phyloP scores from a whole-genome alignment of 169 alveolate genomes.

The Eimeria tenella region DNA sequence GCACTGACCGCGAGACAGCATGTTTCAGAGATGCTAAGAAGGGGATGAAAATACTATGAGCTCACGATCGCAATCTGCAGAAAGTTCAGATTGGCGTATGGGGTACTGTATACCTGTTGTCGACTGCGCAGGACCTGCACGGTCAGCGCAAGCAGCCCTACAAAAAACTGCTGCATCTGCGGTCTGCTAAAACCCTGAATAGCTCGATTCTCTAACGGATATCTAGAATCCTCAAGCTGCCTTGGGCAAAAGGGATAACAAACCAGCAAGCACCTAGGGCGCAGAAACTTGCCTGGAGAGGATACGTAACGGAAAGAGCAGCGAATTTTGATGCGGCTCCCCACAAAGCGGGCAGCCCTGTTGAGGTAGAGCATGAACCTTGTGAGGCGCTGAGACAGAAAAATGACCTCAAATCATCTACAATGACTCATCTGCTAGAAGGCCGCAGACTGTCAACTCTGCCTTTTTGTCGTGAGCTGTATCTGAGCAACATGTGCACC shows the following conservation, averaged over 20 bases:
- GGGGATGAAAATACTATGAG: background rate
- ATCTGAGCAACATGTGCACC: background rate
- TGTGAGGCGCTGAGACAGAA: background rate
- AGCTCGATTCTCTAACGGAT: background rate
- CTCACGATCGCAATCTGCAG: conserved; percentile 64
- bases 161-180: background rate
- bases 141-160: background rate
- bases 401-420: background rate
- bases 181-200: background rate
- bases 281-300: conserved; percentile 62
- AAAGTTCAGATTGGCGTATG: conserved; percentile 54
- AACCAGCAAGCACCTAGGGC: background rate
- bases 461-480: too few relatives aligned
- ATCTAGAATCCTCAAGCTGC: background rate
- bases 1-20: background rate
- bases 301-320: conserved; percentile 72
- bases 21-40: background rate
- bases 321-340: conserved; percentile 75
- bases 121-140: conserved; percentile 73
- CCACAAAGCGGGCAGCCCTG: conserved; percentile 76
- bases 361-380: background rate
- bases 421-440: background rate
- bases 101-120: conserved; percentile 72
- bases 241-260: background rate
- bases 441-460: background rate